A percentile compares a stretch with the other conserved stretches of the same genome.
phyloP scores from a whole-genome alignment of 2,329 filamentous ascomycete species.

The Raffaelea deltoideospora region DNA sequence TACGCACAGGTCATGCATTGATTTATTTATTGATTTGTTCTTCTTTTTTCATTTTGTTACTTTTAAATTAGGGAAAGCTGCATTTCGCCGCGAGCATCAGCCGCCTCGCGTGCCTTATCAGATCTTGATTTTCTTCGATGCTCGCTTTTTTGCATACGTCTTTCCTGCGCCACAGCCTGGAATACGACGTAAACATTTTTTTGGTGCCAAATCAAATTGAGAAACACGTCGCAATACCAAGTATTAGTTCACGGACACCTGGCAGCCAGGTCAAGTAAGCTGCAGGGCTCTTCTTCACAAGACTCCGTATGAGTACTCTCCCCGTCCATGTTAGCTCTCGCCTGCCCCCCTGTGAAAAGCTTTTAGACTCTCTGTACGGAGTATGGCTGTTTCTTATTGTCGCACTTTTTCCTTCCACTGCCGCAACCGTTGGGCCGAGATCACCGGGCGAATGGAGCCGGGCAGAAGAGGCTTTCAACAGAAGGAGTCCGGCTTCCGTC shows the following conservation, averaged over 20 bases:
- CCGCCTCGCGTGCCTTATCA: background rate
- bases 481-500: too few species aligned
- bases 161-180: background rate
- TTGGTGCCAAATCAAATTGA: background rate
- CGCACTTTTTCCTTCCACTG: background rate
- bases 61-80: too few species aligned
- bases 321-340: too few species aligned
- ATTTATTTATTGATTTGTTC: background rate
- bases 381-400: background rate
- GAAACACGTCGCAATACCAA: background rate
- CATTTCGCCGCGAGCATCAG: background rate
- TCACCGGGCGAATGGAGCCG: background rate
- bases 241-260: background rate
- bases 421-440: background rate
- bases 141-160: background rate
- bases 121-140: background rate
- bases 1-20: background rate
- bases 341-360: too few species aligned
- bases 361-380: too few species aligned
- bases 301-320: too few species aligned
- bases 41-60: background rate
- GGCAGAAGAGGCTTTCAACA: too few species aligned
- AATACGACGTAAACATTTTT: background rate
- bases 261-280: background rate
- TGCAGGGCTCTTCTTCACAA: too few species aligned